Evolutionary conservation across 2,329 filamentous ascomycete genomes (phyloP).

Genomic region (Diplodia intermedia): DNA sequence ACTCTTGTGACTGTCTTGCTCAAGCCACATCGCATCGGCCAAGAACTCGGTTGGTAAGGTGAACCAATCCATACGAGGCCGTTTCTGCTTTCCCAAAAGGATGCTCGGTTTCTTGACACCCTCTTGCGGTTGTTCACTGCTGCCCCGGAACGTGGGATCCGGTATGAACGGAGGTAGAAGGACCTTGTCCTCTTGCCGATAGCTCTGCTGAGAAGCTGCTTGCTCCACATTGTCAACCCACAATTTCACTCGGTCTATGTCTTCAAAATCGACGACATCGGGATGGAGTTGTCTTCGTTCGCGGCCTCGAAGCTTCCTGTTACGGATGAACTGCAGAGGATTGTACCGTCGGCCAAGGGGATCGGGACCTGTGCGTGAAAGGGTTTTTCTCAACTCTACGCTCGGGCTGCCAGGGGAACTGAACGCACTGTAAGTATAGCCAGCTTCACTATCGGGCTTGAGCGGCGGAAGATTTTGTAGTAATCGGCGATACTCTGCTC

Average conservation of each 20-base stretch:
- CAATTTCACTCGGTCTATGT: conserved; percentile 71
- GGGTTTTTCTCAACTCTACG: conserved; percentile 49
- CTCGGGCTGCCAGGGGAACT: conserved; percentile 52
- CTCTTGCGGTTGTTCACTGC: neutral
- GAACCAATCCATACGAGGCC: conserved; percentile 84
- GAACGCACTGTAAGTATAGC: conserved; percentile 47
- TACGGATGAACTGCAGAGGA: conserved; percentile 89
- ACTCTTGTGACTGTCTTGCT: conserved; percentile 79
- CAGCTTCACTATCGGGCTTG: conserved; percentile 55
- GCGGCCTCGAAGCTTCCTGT: conserved; percentile 81
- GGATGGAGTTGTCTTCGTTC: conserved; percentile 78
- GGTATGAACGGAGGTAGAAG: conserved; percentile 41
- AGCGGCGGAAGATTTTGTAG: conserved; percentile 81
- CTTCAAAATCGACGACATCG: conserved; percentile 76
- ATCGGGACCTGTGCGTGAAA: conserved; percentile 47
- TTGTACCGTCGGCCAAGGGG: conserved; percentile 79
- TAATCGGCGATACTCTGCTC: conserved; percentile 80
- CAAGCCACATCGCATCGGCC: conserved; percentile 89
- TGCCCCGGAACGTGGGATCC: conserved; percentile 6
- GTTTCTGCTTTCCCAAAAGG: conserved; percentile 45
- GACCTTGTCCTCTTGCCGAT: conserved; percentile 47
- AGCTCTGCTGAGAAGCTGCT: conserved; percentile 49
- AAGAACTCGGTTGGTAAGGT: conserved; percentile 84
- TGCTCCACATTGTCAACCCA: conserved; percentile 77
- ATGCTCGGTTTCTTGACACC: conserved; percentile 6